phyloP scores from a whole-genome alignment of 305 asterid species.

The Fraxinus sp. region DNA sequence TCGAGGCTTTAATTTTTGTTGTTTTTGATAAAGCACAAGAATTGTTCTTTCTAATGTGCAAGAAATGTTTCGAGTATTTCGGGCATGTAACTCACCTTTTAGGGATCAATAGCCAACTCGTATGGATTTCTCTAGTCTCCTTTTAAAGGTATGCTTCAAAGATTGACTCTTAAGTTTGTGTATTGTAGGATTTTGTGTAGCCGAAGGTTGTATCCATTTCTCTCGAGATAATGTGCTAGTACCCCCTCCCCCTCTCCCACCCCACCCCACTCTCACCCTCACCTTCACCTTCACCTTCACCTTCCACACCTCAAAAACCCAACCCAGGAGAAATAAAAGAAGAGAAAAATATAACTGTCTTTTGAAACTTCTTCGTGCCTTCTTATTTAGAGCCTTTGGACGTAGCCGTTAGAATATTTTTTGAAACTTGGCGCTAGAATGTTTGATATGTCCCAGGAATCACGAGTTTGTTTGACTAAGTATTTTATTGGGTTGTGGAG shows the following conservation, averaged over 20 bases:
- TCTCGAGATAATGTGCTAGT: neutral
- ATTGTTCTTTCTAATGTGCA: constrained; percentile 38
- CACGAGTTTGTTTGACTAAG: neutral
- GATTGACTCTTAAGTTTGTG: constrained; percentile 8
- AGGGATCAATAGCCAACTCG: constrained; percentile 27
- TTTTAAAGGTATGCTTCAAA: constrained; percentile 1
- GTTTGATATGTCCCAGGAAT: neutral
- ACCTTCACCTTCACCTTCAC: neutral
- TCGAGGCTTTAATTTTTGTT: constrained; percentile 25
- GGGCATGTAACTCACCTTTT: constrained; percentile 30
- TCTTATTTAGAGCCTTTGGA: neutral
- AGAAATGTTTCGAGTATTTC: constrained; percentile 23
- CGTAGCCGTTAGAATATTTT: constrained; percentile 1
- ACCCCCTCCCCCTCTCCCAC: neutral
- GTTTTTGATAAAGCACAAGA: constrained; percentile 31
- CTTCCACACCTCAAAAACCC: neutral
- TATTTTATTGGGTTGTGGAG: constrained; percentile 5
- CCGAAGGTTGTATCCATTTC: constrained; percentile 1
- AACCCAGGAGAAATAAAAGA: neutral
- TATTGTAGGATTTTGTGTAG: constrained; percentile 15
- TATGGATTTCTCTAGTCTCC: constrained; percentile 26
- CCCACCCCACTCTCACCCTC: neutral
- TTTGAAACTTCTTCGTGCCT: neutral
- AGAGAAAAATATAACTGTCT: neutral
- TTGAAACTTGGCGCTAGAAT: constrained; percentile 14